Conservation (phyloP, 2,329 filamentous ascomycete genomes). For the Cercospora zeina region DNA sequence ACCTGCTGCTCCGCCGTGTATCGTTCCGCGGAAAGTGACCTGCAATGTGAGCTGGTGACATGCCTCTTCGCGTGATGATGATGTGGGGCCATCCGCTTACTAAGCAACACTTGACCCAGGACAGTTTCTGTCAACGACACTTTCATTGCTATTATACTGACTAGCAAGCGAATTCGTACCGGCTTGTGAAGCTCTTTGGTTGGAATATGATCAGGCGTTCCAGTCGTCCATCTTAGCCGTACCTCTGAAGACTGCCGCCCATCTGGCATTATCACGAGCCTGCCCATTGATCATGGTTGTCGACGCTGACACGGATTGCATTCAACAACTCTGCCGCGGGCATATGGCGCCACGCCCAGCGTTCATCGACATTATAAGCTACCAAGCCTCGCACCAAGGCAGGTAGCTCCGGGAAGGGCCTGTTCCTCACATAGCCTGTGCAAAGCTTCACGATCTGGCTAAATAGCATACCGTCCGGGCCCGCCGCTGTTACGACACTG, state of each 20-base stretch:
- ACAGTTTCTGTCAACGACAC: too few relatives aligned
- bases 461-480: not conserved
- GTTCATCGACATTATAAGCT: too few relatives aligned
- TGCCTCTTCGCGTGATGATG: not conserved
- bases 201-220: too few relatives aligned
- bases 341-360: not conserved
- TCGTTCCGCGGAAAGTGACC: not conserved
- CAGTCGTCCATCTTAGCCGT: too few relatives aligned
- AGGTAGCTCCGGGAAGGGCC: not conserved
- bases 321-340: not conserved
- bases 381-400: too few relatives aligned
- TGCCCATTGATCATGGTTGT: too few relatives aligned
- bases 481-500: not conserved
- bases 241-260: too few relatives aligned
- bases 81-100: not conserved
- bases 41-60: not conserved
- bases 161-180: too few relatives aligned
- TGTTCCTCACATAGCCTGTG: not conserved
- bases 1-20: constrained; percentile 4
- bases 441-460: not conserved
- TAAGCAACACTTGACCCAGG: not conserved
- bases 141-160: too few relatives aligned
- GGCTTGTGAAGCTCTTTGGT: too few relatives aligned
- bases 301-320: not conserved
- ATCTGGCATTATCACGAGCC: too few relatives aligned